Percentiles rank a stretch among this genome's conserved stretches.
These are phyloP conservation scores for Graphilbum ipis-grandicollis DNA, from an alignment of 2,329 filamentous ascomycete genomes.

Conservation along the genomic window DNA sequence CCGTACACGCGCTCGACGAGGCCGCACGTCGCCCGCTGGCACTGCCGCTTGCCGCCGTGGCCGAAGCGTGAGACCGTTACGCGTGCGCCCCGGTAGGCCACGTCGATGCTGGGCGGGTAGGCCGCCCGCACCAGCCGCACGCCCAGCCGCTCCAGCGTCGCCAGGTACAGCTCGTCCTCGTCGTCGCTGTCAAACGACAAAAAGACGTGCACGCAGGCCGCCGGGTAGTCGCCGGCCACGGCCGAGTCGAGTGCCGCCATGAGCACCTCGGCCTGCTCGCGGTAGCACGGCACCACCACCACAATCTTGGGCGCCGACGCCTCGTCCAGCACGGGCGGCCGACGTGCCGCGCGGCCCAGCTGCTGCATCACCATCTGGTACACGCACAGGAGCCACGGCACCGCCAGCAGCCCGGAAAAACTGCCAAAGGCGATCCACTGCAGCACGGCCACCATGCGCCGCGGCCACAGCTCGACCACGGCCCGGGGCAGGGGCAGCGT, in stretches of 20 bases:
- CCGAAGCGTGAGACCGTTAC: constrained; percentile 85
- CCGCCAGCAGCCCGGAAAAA: constrained; percentile 66
- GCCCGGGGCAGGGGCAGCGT: constrained; percentile 67
- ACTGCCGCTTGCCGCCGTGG: constrained; percentile 85
- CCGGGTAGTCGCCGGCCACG: constrained; percentile 84
- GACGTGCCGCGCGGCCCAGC: constrained; percentile 62
- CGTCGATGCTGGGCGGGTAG: constrained; percentile 82
- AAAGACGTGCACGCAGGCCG: constrained; percentile 85
- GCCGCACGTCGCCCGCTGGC: constrained; percentile 83
- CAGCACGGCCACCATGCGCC: constrained; percentile 47
- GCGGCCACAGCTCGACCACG: constrained; percentile 57
- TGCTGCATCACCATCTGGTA: constrained; percentile 82
- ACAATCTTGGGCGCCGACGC: constrained; percentile 81
- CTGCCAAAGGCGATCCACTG: constrained; percentile 96
- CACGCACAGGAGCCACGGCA: constrained; percentile 87
- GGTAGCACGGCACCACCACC: constrained; percentile 93
- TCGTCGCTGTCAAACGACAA: constrained; percentile 86
- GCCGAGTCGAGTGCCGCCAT: constrained; percentile 80
- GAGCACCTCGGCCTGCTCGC: constrained; percentile 71
- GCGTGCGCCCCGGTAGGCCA: constrained; percentile 64
- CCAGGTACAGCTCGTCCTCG: constrained; percentile 76
- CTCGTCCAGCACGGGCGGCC: constrained; percentile 74
- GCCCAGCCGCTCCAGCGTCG: constrained; percentile 69
- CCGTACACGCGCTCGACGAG: constrained; percentile 87
- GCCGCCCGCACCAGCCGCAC: constrained; percentile 59